phyloP scores from a whole-genome alignment of 1,284 basidiomycete genomes.

The Marasmius sp. region DNA sequence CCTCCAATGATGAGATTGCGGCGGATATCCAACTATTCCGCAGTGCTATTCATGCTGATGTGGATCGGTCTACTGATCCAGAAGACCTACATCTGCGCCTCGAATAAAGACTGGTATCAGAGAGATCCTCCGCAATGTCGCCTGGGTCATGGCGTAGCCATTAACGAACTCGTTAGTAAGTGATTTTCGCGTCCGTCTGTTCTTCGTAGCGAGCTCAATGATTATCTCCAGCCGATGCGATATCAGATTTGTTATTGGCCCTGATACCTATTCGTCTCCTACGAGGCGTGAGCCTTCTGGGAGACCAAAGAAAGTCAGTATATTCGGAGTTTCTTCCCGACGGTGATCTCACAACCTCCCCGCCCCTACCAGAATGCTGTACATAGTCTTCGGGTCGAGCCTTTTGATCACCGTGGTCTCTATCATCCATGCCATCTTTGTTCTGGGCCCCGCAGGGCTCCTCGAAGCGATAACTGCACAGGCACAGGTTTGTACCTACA shows the following conservation, averaged over 20 bases:
- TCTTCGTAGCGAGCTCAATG: too few species aligned
- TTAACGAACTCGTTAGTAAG: constrained; percentile 27
- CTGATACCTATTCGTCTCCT: constrained; percentile 25
- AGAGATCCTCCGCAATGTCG: constrained; percentile 22
- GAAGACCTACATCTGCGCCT: constrained; percentile 24
- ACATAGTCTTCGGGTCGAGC: constrained; percentile 13
- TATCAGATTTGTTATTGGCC: constrained; percentile 25
- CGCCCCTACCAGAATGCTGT: constrained; percentile 5
- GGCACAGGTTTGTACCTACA: constrained; percentile 7
- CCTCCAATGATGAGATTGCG: constrained; percentile 22
- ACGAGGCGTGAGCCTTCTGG: constrained; percentile 20
- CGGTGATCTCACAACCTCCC: not conserved
- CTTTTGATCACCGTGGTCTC: constrained; percentile 12
- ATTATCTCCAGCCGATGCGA: constrained; percentile 21
- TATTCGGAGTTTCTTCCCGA: not conserved
- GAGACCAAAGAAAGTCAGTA: constrained; percentile 8
- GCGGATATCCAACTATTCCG: constrained; percentile 15
- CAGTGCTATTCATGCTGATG: constrained; percentile 22
- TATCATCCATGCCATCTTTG: constrained; percentile 11
- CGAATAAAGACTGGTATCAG: constrained; percentile 22
- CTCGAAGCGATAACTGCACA: constrained; percentile 14
- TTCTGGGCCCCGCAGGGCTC: constrained; percentile 13
- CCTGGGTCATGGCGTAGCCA: constrained; percentile 23
- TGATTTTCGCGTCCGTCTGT: not conserved
- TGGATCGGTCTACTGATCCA: constrained; percentile 23